phyloP scores from a whole-genome alignment of 768 basidiomycete genomes.

The Suillus placidus region DNA sequence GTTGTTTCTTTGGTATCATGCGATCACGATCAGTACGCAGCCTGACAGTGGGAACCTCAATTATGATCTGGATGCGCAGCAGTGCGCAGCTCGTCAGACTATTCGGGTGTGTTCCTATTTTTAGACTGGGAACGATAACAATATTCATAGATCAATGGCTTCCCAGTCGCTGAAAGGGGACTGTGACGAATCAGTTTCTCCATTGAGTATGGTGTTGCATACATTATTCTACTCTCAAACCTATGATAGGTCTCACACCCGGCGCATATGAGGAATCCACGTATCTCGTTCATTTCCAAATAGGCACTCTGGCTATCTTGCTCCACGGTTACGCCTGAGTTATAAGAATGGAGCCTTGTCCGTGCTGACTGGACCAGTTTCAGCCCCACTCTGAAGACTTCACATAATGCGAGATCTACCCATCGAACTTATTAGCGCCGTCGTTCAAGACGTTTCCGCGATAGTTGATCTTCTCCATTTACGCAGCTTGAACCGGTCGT shows the following conservation, averaged over 20 bases:
- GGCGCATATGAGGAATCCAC: not conserved
- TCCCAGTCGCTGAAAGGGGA: not conserved
- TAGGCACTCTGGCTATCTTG: not conserved
- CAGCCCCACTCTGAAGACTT: not conserved
- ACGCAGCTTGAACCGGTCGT: conserved; percentile 30
- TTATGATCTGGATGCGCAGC: no score
- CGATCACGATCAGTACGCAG: not conserved
- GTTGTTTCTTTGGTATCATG: not conserved
- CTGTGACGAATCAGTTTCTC: not conserved
- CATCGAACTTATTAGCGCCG: conserved; percentile 28
- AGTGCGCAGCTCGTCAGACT: no score
- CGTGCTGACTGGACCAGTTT: not conserved
- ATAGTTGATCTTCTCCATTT: conserved; percentile 30
- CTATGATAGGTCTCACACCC: no score
- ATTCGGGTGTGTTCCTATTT: not conserved
- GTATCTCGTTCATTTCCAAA: not conserved
- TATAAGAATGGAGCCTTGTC: not conserved
- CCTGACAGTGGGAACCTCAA: not conserved
- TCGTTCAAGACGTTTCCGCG: conserved; percentile 25
- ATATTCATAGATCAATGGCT: not conserved
- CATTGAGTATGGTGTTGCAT: no score
- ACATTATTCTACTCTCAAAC: no score
- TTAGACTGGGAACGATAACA: not conserved
- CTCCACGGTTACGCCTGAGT: not conserved
- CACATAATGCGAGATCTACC: conserved; percentile 28